A percentile compares a stretch with the other conserved stretches of the same genome.
Conservation (phyloP, 352 stramenopile genomes). For the Globisporangium echinulatum region DNA sequence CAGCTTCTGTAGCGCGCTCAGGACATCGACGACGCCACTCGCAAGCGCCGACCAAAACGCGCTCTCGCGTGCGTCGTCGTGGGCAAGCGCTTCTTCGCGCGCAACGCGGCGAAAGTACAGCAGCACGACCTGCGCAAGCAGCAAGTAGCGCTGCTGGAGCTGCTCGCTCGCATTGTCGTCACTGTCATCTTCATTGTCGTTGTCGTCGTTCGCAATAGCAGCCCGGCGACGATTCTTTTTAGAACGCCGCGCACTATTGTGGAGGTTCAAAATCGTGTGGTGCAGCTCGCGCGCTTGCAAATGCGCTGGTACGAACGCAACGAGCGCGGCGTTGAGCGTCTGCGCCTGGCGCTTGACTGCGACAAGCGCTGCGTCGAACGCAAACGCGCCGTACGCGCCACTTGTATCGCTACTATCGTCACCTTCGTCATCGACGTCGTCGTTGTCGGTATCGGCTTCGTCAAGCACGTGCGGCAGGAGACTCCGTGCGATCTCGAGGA, state of each 20-base stretch:
- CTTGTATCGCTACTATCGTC: constrained; percentile 24
- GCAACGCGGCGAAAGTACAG: constrained; percentile 78
- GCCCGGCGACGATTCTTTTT: not conserved
- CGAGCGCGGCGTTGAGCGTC: constrained; percentile 51
- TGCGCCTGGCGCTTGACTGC: constrained; percentile 36
- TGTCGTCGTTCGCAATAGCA: constrained; percentile 10
- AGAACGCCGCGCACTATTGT: not conserved
- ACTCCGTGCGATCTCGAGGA: constrained; percentile 57
- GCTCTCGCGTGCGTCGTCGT: constrained; percentile 31
- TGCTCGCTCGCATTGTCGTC: constrained; percentile 28
- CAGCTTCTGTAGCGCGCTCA: constrained; percentile 74
- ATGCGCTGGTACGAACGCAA: constrained; percentile 66
- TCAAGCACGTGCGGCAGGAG: constrained; percentile 60
- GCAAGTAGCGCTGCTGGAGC: constrained; percentile 74
- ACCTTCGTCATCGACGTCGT: constrained; percentile 64
- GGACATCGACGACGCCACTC: constrained; percentile 61
- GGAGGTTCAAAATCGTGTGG: constrained; percentile 57
- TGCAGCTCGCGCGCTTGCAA: constrained; percentile 63
- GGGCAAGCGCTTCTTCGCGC: constrained; percentile 44
- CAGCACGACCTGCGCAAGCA: constrained; percentile 72
- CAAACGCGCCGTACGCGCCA: constrained; percentile 42
- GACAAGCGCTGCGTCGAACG: constrained; percentile 26
- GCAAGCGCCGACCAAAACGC: constrained; percentile 51
- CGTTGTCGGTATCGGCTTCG: constrained; percentile 66
- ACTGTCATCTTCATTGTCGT: constrained; percentile 5